Conservation (phyloP, 2,329 filamentous ascomycete genomes). For the Eutypella sp. region DNA sequence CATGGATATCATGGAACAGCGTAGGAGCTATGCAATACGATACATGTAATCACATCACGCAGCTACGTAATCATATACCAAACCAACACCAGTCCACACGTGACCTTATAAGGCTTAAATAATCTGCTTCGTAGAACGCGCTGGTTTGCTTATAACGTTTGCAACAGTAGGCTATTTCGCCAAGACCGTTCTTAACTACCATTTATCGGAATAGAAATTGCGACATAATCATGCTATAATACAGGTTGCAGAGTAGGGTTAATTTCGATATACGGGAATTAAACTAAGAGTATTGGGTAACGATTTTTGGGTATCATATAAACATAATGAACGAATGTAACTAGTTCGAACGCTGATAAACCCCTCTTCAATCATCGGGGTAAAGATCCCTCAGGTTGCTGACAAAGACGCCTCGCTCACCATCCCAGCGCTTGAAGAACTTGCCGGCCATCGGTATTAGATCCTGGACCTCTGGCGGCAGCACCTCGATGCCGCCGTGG, state of each 20-base stretch:
- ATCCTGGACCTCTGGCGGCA: constrained; percentile 30
- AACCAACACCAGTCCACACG: too few relatives aligned
- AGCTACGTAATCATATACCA: too few relatives aligned
- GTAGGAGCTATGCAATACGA: too few relatives aligned
- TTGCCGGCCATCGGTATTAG: constrained; percentile 71
- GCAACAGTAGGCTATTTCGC: too few relatives aligned
- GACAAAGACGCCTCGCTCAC: constrained; percentile 61
- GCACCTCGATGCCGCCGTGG: constrained; percentile 15
- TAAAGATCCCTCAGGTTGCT: constrained; percentile 79
- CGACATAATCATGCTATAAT: too few relatives aligned
- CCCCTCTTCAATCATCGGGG: constrained; percentile 64
- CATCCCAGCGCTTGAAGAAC: constrained; percentile 85
- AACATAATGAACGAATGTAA: not conserved
- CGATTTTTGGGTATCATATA: not conserved
- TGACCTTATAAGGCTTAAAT: too few relatives aligned
- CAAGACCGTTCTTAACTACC: too few relatives aligned
- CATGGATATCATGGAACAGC: too few relatives aligned
- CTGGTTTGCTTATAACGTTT: too few relatives aligned
- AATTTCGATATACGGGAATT: not conserved
- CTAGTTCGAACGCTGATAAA: not conserved
- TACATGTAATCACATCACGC: too few relatives aligned
- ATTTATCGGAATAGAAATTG: too few relatives aligned
- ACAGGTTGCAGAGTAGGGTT: not conserved
- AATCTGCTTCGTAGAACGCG: too few relatives aligned
- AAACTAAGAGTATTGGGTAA: not conserved